Base-by-base conservation (phyloP, 208 protist genomes). In the Trypanosoma cruzi region DNA sequence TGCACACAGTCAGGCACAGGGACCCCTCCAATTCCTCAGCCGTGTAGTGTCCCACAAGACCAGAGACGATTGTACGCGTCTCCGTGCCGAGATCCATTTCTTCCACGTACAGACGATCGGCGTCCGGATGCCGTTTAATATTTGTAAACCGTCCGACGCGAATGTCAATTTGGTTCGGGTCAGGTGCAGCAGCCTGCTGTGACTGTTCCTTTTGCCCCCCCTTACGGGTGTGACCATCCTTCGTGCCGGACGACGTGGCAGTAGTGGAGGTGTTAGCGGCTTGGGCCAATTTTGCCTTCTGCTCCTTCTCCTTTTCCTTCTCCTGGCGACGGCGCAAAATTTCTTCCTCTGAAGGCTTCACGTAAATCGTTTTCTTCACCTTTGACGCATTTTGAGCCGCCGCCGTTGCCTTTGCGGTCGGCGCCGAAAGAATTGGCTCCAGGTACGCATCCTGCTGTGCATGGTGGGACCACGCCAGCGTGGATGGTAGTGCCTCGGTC, bases 71-170 rank as follows among this genome's bases (percentile, higher is more conserved):
- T 29, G 88, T 98, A 63, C 95, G 90, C 42, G 80, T 88, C 50
- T 94, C 94, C 7, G 85, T 73, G 29, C 95, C 95, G 50, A 98
- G 73, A 68, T 96, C 90, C 84, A 98, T 97, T 48, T 97, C 77
- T 80, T 98, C 94, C 16, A 98, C 75, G 67, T 88, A 98, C 29
- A 98, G 84, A 18, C 79, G 69, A 61, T 97, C 92, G 4, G 94
- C 90, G 36, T 93, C 75, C 4, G 92, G 87, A 75, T 98, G 95
- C 10, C 60, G 59, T 28, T 84, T 78, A 22, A 96, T 64, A 34
- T 93, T 84, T 20, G 89, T 83, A 49, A 98, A 89, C 22, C 81
- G 81, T 20, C 92, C 95, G 2, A 98, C 88, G 34, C 88, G 85
- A 0, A 98, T 52, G 73, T 84, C 75, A 46, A 96, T 32, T 37